Evolutionary conservation across 106 monocot species (phyloP).

Genomic region (Dendrobium officinale): DNA sequence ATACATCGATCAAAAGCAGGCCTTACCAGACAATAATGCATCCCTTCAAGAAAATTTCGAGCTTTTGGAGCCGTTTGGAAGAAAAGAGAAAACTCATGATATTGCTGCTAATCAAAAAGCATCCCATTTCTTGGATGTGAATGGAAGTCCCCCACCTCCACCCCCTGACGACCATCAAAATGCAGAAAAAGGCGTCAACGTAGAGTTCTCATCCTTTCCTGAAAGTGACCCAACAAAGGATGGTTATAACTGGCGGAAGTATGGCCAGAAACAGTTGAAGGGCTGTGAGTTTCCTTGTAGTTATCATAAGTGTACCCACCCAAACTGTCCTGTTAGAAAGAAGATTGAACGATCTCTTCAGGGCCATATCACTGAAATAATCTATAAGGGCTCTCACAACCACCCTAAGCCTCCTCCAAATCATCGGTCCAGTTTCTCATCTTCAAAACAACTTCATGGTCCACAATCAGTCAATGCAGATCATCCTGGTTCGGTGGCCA

Average conservation of each 20-base stretch:
- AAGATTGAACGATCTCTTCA: constrained; percentile 36
- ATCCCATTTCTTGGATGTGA: constrained; percentile 27
- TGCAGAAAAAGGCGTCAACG: constrained; percentile 11
- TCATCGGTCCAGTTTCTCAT: constrained; percentile 10
- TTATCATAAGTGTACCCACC: constrained; percentile 39
- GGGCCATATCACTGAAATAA: constrained; percentile 35
- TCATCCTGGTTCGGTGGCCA: not conserved
- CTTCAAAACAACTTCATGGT: not conserved
- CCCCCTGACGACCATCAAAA: constrained; percentile 6
- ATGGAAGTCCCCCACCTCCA: constrained; percentile 14
- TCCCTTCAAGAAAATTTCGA: constrained; percentile 26
- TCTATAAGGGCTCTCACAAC: constrained; percentile 39
- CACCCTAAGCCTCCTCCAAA: constrained; percentile 23
- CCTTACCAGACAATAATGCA: constrained; percentile 14
- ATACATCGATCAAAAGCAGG: constrained; percentile 12
- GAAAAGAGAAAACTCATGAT: constrained; percentile 12
- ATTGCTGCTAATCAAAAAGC: not conserved
- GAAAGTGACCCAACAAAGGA: constrained; percentile 26
- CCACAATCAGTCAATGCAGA: not conserved
- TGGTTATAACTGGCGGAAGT: constrained; percentile 47
- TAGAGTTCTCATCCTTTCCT: constrained; percentile 11
- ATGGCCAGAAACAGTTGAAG: constrained; percentile 48
- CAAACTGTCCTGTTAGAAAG: constrained; percentile 35
- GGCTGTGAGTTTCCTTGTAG: constrained; percentile 43
- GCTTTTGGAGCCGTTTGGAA: constrained; percentile 17